phyloP scores from a whole-genome alignment of 495 filamentous ascomycete species.

The Lophiostoma macrostomum region DNA sequence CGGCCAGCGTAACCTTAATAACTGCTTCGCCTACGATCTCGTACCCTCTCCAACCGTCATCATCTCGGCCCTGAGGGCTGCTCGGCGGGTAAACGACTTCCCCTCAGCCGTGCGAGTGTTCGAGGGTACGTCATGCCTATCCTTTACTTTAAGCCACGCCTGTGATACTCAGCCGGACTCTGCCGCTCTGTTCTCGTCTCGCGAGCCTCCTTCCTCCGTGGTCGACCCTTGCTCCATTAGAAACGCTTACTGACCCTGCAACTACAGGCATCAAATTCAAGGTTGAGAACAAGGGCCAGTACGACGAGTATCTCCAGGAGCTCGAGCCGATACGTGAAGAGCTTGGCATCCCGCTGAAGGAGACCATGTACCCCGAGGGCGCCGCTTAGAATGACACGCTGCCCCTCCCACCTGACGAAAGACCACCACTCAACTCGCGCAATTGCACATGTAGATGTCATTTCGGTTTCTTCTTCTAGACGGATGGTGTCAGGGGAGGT shows the following conservation, averaged over 20 bases:
- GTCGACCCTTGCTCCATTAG: not conserved
- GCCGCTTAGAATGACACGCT: too few species aligned
- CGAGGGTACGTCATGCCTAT: conserved; percentile 64
- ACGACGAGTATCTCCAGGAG: conserved; percentile 93
- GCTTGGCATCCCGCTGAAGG: conserved; percentile 84
- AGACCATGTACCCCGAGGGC: conserved; percentile 92
- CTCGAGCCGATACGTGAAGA: conserved; percentile 91
- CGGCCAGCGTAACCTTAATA: conserved; percentile 93
- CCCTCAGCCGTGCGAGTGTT: conserved; percentile 97
- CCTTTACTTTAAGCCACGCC: too few species aligned
- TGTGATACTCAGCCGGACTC: too few species aligned
- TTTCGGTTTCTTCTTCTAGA: too few species aligned
- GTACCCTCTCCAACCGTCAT: conserved; percentile 93
- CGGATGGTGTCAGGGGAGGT: too few species aligned
- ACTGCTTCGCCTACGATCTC: conserved; percentile 99
- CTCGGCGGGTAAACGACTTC: conserved; percentile 95
- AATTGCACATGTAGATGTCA: too few species aligned
- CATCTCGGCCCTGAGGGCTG: conserved; percentile 83
- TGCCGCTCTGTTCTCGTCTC: not conserved
- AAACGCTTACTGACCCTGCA: conserved; percentile 13
- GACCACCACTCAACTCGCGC: too few species aligned
- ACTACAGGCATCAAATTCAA: conserved; percentile 96
- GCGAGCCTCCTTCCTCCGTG: not conserved
- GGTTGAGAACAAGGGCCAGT: conserved; percentile 96
- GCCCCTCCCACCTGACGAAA: too few species aligned